Conservation (phyloP, 768 basidiomycete genomes). For the Pleurotus djamor region DNA sequence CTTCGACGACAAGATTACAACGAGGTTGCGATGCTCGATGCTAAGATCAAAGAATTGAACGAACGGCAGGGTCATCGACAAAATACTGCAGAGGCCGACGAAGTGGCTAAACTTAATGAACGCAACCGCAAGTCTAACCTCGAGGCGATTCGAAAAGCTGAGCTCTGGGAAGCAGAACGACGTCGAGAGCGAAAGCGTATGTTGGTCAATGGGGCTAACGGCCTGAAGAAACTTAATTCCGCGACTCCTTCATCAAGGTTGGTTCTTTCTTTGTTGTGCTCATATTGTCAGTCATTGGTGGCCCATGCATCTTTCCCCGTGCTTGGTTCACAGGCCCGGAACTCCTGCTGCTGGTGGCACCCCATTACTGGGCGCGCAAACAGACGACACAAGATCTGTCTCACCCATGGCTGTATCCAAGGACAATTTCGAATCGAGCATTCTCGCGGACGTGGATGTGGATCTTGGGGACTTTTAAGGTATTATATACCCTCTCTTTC, state of each 20-base stretch:
- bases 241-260: constrained; percentile 62
- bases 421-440: constrained; percentile 25
- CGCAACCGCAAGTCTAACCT: constrained; percentile 83
- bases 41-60: constrained; percentile 55
- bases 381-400: constrained; percentile 16
- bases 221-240: constrained; percentile 57
- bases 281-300: not conserved
- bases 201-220: constrained; percentile 46
- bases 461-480: constrained; percentile 76
- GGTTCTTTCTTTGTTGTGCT: constrained; percentile 13
- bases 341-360: constrained; percentile 45
- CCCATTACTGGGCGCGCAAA: constrained; percentile 23
- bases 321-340: constrained; percentile 41
- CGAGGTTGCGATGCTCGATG: constrained; percentile 63
- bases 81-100: constrained; percentile 31
- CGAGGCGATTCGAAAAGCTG: constrained; percentile 78
- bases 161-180: constrained; percentile 65
- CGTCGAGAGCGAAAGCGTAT: constrained; percentile 63
- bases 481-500: constrained; percentile 4
- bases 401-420: constrained; percentile 21
- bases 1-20: constrained; percentile 65
- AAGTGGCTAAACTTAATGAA: constrained; percentile 83
- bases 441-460: constrained; percentile 69
- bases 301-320: constrained; percentile 8
- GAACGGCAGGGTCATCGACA: constrained; percentile 13